Evolutionary conservation across 1,139 yeast genomes (phyloP).

Genomic region (Suhomyces coccinellae): DNA sequence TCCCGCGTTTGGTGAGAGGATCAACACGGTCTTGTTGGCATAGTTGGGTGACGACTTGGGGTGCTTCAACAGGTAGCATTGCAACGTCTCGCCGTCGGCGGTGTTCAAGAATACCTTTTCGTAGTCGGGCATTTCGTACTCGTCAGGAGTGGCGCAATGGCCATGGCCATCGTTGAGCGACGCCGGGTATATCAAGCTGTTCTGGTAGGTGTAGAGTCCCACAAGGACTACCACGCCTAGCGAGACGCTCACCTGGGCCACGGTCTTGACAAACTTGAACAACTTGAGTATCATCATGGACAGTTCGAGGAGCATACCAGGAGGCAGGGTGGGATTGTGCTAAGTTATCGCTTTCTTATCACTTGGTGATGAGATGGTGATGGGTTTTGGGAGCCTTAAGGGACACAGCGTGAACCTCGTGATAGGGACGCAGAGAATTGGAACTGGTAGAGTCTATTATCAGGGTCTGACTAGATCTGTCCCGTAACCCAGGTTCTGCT

Average conservation of each 20-base stretch:
- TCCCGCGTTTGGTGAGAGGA: slow-evolving; percentile 93
- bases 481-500: no score
- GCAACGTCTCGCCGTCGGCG: slow-evolving; percentile 57
- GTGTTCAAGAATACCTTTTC: slow-evolving; percentile 64
- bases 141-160: slow-evolving; percentile 76
- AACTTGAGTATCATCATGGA: slow-evolving; percentile 11
- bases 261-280: slow-evolving; percentile 14
- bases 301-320: slow-evolving; percentile 9
- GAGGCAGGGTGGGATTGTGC: background rate
- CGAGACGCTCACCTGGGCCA: slow-evolving; percentile 32
- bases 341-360: no score
- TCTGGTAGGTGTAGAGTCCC: slow-evolving; percentile 69
- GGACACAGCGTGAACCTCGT: no score
- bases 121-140: slow-evolving; percentile 62
- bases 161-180: slow-evolving; percentile 75
- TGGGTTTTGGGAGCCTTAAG: no score
- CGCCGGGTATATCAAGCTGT: slow-evolving; percentile 76
- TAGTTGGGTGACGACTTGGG: slow-evolving; percentile 43
- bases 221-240: slow-evolving; percentile 43
- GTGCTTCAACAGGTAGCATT: slow-evolving; percentile 50
- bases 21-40: slow-evolving; percentile 66
- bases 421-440: no score
- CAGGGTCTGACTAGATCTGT: no score
- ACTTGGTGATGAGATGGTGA: no score
- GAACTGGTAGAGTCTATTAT: no score